These are phyloP conservation scores for Psilocybe cyanescens DNA, from an alignment of 768 basidiomycete species.

Conservation along the genomic window DNA sequence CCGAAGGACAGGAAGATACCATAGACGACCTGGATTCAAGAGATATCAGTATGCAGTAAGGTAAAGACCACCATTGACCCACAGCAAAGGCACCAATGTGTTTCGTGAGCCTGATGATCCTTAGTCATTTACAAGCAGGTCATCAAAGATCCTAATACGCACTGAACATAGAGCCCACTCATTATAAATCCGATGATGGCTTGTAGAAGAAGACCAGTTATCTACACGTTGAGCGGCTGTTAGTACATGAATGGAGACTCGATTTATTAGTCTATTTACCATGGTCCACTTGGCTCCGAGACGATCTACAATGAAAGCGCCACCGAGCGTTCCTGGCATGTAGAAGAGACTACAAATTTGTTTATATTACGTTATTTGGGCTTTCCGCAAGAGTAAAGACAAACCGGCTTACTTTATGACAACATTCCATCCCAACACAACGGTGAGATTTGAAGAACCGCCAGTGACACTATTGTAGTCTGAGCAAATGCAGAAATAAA, in stretches of 20 bases:
- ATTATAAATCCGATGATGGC: slow-evolving; percentile 86
- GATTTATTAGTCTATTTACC: slow-evolving; percentile 38
- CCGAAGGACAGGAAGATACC: slow-evolving; percentile 92
- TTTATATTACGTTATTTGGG: background rate
- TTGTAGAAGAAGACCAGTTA: slow-evolving; percentile 67
- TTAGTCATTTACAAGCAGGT: background rate
- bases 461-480: slow-evolving; percentile 57
- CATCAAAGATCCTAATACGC: slow-evolving; percentile 14
- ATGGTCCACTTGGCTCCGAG: slow-evolving; percentile 79
- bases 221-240: slow-evolving; percentile 39
- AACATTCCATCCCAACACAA: slow-evolving; percentile 84
- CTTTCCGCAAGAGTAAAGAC: background rate
- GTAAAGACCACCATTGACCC: slow-evolving; percentile 22
- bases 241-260: background rate
- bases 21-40: slow-evolving; percentile 65
- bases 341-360: slow-evolving; percentile 36
- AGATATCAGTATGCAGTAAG: background rate
- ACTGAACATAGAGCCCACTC: slow-evolving; percentile 76
- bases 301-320: slow-evolving; percentile 77
- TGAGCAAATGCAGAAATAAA: background rate
- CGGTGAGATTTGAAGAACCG: slow-evolving; percentile 47
- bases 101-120: slow-evolving; percentile 47
- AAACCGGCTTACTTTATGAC: slow-evolving; percentile 69
- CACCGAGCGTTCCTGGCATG: slow-evolving; percentile 59
- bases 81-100: slow-evolving; percentile 81